Percentiles rank a stretch among this genome's conserved stretches.
Conservation (phyloP, 148 eudicot species). For the Chenopodium suecicum region DNA sequence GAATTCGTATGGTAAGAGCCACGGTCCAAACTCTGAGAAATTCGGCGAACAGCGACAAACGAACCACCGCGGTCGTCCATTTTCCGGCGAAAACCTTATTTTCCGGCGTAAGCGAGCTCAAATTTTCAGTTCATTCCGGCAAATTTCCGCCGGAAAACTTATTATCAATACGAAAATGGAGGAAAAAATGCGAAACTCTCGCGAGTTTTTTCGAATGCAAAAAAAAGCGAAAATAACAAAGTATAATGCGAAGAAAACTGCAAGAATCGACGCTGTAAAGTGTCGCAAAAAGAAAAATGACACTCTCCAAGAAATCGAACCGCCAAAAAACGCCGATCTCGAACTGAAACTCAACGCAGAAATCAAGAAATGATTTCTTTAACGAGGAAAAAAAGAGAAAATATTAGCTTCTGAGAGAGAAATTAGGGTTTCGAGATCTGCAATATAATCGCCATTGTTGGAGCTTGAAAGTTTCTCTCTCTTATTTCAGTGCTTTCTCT, state of each 20-base stretch:
- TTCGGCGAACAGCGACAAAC: conserved; percentile 88
- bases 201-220: neutral
- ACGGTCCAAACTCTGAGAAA: conserved; percentile 73
- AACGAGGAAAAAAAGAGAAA: neutral
- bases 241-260: conserved; percentile 9
- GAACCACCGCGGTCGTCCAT: conserved; percentile 96
- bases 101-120: conserved; percentile 5
- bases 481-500: conserved; percentile 7
- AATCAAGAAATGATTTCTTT: conserved; percentile 23
- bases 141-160: neutral
- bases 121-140: conserved; percentile 11
- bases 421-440: conserved; percentile 61
- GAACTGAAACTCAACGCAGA: conserved; percentile 19
- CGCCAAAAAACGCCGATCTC: conserved; percentile 36
- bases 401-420: neutral
- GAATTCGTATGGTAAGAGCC: conserved; percentile 80
- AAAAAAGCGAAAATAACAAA: neutral
- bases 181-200: neutral
- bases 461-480: conserved; percentile 4
- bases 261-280: conserved; percentile 21
- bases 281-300: neutral
- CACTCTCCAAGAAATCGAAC: conserved; percentile 25
- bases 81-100: conserved; percentile 7
- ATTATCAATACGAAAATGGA: neutral
- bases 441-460: conserved; percentile 36